phyloP scores from a whole-genome alignment of 805 yeast species.

The Yarrowia keelungensis region DNA sequence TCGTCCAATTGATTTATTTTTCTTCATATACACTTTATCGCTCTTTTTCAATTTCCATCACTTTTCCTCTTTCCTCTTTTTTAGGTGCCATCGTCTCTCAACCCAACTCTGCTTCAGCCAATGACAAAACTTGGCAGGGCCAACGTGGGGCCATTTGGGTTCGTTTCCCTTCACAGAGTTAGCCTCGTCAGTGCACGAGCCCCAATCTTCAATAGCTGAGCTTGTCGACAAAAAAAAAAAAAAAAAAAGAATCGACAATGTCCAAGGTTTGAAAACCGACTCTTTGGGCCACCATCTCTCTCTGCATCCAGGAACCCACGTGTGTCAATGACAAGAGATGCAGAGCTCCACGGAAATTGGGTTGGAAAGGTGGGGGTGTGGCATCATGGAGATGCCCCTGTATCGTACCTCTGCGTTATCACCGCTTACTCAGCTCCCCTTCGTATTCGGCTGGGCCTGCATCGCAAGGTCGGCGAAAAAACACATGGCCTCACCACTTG shows the following conservation, averaged over 20 bases:
- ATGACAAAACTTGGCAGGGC: constrained; percentile 8
- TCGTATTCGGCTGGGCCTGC: too few relatives aligned
- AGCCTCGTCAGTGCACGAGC: constrained; percentile 8
- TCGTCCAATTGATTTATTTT: too few relatives aligned
- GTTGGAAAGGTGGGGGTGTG: not conserved
- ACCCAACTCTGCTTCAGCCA: not conserved
- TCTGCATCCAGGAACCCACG: not conserved
- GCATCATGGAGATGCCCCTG: too few relatives aligned
- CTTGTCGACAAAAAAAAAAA: not conserved
- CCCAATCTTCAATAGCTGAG: not conserved
- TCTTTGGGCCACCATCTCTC: not conserved
- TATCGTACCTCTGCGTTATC: too few relatives aligned
- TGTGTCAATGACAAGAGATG: constrained; percentile 3
- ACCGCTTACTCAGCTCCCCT: too few relatives aligned
- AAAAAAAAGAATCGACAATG: too few relatives aligned
- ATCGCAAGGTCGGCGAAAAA: not conserved
- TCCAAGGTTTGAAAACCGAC: not conserved
- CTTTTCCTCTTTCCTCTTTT: too few relatives aligned
- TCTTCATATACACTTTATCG: not conserved
- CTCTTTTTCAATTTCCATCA: not conserved
- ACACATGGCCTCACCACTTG: not conserved
- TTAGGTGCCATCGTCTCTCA: not conserved
- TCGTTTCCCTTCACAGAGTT: not conserved
- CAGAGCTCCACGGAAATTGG: constrained; percentile 29
- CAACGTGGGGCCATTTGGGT: constrained; percentile 20